Conservation (phyloP, 306 rosid genomes). For the Inga laurina region DNA sequence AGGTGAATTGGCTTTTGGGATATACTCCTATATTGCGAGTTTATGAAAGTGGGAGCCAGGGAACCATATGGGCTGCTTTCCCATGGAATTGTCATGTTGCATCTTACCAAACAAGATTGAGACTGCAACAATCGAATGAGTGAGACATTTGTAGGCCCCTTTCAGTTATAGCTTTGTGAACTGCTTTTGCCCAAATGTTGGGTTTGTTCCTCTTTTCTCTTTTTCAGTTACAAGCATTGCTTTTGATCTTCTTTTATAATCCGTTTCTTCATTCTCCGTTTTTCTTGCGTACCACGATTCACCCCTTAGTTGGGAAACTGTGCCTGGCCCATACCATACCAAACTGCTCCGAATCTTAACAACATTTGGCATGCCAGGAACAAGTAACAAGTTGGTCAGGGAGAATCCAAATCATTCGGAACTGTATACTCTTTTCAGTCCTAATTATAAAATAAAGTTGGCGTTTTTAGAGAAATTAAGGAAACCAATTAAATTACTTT, state of each 20-base stretch:
- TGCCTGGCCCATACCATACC: neutral
- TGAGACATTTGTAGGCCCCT: conserved; percentile 3
- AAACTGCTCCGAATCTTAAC: neutral
- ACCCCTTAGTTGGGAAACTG: neutral
- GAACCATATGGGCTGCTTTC: neutral
- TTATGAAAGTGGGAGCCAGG: neutral
- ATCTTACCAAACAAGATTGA: neutral
- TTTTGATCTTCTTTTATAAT: neutral
- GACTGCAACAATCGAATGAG: conserved; percentile 4
- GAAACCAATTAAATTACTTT: too few relatives aligned
- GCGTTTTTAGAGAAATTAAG: too few relatives aligned
- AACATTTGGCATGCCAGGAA: neutral
- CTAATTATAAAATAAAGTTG: too few relatives aligned
- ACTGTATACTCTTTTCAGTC: too few relatives aligned
- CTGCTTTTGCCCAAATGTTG: neutral
- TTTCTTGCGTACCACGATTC: neutral
- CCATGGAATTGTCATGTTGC: neutral
- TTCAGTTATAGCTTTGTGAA: neutral
- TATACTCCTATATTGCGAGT: neutral
- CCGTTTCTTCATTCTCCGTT: neutral
- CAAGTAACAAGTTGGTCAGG: neutral
- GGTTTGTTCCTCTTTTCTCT: neutral
- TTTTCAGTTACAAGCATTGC: neutral
- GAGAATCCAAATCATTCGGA: neutral
- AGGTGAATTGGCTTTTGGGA: neutral